Conservation (phyloP, 2,329 filamentous ascomycete species). For the Xylaria sp. region DNA sequence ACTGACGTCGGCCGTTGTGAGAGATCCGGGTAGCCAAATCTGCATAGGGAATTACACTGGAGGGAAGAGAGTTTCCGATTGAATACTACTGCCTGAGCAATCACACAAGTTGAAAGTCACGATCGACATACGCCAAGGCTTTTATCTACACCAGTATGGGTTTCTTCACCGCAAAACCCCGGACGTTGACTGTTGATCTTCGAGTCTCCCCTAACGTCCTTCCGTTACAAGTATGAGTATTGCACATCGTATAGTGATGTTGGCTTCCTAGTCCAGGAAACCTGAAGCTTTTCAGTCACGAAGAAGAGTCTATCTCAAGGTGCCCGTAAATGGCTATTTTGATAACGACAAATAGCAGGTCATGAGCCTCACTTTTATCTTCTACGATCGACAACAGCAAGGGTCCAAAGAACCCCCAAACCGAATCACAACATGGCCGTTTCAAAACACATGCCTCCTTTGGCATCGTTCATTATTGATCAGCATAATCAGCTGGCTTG, state of each 20-base stretch:
- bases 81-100: background rate
- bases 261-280: background rate
- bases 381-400: constrained; percentile 1
- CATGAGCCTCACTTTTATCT: background rate
- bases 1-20: background rate
- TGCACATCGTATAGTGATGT: constrained; percentile 1
- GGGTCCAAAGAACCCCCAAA: background rate
- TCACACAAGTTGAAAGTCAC: background rate
- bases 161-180: background rate
- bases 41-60: too few species aligned
- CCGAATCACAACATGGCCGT: background rate
- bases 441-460: constrained; percentile 12
- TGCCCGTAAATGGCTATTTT: background rate
- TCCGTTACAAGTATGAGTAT: constrained; percentile 9
- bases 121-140: constrained; percentile 18
- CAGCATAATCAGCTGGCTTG: background rate
- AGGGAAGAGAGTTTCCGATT: background rate
- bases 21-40: background rate
- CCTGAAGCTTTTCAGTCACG: background rate
- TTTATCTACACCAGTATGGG: background rate
- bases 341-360: background rate
- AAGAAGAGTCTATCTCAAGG: background rate
- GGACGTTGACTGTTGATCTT: constrained; percentile 7
- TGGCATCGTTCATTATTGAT: constrained; percentile 9
- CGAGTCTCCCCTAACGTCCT: constrained; percentile 4